Base-by-base conservation (phyloP, 2,329 filamentous ascomycete species). In the Aurifilum marmelostoma region DNA sequence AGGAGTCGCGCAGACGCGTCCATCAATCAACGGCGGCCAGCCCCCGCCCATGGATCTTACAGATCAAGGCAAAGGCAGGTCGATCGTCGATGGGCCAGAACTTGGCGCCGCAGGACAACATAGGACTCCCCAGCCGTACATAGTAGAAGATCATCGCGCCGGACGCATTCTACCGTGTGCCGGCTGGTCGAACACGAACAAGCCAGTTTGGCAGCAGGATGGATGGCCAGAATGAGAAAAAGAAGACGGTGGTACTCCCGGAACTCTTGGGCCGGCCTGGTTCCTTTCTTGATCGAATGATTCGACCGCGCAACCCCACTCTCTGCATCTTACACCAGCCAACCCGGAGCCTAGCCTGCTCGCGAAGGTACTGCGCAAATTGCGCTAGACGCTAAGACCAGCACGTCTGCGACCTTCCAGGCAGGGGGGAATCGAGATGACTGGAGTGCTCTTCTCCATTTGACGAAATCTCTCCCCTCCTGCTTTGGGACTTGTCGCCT, bases 341-440 rank as follows among this genome's bases (percentile, higher is more conserved):
- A 69, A 67, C 63, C 65, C 60, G 29, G 61, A 56, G 67, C 37
- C 64, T n/a, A 16, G 60, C 34, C n/a, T 60, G n/a, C 29, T 32
- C 66, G 32, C 52, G 59, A 41, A 56, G 32, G 41, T 59, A 47
- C 43, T 47, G 43, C 43, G 43, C 43, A 69, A 67, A 71, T 69
- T 71, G 61, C 67, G 21, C 37, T 56, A 47, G 41, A 59, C 69
- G 69, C 67, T 69, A 71, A 66, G 52, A 47, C 58, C 58, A 43
- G 43, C 67, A 50, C 60, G 58, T 62, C 63, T 61, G 56, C 50
- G 61, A 67, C 37, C 58, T 61, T 41, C 27, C 54, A 21, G 29
- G 52, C 65, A 67, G 61, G 69, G 69, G 69, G 67, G 41, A n/a
- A 47, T 71, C 64, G 63, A 56, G 65, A 69, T 67, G 67, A 52